Conservation (phyloP, 2,329 filamentous ascomycete species). For the Trichoderma cornu-damae region DNA sequence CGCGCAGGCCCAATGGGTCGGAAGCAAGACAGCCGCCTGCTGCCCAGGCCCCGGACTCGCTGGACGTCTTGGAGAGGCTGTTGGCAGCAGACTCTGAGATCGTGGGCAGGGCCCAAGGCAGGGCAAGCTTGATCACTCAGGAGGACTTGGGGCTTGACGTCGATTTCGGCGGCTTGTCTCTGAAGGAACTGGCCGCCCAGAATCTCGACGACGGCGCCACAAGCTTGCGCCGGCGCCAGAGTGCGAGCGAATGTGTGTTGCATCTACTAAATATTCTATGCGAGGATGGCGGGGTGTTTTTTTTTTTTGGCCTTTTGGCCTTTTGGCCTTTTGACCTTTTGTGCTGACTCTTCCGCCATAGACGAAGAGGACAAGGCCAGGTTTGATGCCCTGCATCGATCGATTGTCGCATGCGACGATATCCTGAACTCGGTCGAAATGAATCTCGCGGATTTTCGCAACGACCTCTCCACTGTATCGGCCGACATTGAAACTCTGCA, state of each 20-base stretch:
- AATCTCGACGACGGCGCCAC: constrained; percentile 21
- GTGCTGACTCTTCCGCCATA: constrained; percentile 27
- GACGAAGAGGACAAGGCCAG: constrained; percentile 77
- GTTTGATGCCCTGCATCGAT: constrained; percentile 85
- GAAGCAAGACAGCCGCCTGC: constrained; percentile 55
- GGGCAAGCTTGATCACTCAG: constrained; percentile 34
- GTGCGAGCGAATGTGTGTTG: constrained; percentile 64
- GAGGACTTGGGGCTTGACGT: constrained; percentile 60
- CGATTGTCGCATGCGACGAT: constrained; percentile 86
- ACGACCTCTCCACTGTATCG: constrained; percentile 86
- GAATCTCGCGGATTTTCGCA: constrained; percentile 87
- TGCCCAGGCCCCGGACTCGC: constrained; percentile 55
- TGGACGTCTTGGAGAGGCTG: constrained; percentile 59
- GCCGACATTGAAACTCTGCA: constrained; percentile 94
- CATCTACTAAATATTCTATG: neutral
- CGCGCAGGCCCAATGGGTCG: constrained; percentile 62
- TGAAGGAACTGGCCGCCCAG: constrained; percentile 59
- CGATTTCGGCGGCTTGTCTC: constrained; percentile 72
- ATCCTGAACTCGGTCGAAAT: constrained; percentile 88
- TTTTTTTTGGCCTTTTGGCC: no score
- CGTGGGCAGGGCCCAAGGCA: constrained; percentile 15
- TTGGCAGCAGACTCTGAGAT: constrained; percentile 31
- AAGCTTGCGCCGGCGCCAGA: constrained; percentile 50
- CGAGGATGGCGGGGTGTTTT: neutral
- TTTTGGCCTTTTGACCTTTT: no score